A percentile compares a stretch with the other conserved stretches of the same genome.
These are phyloP conservation scores for Podosphaera fusca DNA, from an alignment of 2,329 filamentous ascomycete genomes.

Conservation along the genomic window DNA sequence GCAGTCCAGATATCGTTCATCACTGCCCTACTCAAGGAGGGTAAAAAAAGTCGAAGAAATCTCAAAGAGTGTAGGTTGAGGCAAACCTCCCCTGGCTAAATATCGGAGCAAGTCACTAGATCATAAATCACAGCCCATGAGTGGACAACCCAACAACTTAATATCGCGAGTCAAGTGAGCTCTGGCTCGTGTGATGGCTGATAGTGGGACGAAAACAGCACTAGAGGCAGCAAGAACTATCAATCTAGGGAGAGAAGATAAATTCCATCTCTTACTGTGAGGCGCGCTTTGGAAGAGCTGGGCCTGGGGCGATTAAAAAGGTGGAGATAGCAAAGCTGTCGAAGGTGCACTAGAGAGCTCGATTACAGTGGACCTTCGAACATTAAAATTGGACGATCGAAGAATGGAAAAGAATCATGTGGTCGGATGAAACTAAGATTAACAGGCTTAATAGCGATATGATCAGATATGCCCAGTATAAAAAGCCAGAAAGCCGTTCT, in stretches of 20 bases:
- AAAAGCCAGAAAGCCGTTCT: background rate
- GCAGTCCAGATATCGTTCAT: background rate
- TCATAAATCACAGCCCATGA: background rate
- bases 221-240: background rate
- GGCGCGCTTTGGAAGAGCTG: background rate
- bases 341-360: too few relatives aligned
- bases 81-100: background rate
- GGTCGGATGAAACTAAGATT: background rate
- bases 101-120: background rate
- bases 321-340: background rate
- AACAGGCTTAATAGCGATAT: background rate
- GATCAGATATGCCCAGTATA: background rate
- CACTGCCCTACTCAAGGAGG: background rate
- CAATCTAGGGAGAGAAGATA: background rate
- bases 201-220: background rate
- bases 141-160: background rate
- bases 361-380: background rate
- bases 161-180: background rate
- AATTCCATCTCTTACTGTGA: background rate
- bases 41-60: background rate
- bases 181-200: background rate
- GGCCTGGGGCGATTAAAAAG: background rate
- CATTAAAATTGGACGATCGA: background rate
- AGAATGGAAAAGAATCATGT: background rate
- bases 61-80: background rate